Conservation (phyloP, 2,329 filamentous ascomycete genomes). For the Colletotrichum sp. region DNA sequence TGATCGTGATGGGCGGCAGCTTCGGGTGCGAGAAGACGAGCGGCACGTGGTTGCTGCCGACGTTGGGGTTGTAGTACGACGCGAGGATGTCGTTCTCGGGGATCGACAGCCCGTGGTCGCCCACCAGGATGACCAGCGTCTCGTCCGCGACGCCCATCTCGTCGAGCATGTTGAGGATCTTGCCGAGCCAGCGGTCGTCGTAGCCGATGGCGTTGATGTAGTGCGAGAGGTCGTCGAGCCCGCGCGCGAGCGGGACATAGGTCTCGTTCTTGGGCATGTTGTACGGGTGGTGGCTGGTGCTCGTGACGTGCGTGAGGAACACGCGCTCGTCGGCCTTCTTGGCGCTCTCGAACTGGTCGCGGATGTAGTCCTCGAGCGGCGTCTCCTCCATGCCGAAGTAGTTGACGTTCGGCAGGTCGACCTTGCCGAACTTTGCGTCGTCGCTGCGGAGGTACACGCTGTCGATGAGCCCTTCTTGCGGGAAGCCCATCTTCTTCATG, state of each 20-base stretch:
- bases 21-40: constrained; percentile 47
- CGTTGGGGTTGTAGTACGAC: constrained; percentile 47
- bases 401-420: constrained; percentile 29
- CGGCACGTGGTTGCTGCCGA: constrained; percentile 47
- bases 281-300: constrained; percentile 41
- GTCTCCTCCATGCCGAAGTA: constrained; percentile 49
- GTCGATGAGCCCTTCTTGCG: constrained; percentile 2
- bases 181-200: constrained; percentile 41
- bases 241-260: constrained; percentile 1
- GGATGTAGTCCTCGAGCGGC: constrained; percentile 39
- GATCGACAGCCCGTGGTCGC: constrained; percentile 48
- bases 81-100: constrained; percentile 41
- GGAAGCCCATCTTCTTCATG: constrained; percentile 25
- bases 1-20: constrained; percentile 43
- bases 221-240: constrained; percentile 33
- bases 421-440: not conserved
- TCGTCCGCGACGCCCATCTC: constrained; percentile 46
- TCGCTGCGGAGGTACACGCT: not conserved
- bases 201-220: constrained; percentile 47
- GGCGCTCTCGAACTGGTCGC: constrained; percentile 21
- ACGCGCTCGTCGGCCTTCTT: constrained; percentile 32
- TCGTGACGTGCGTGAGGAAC: constrained; percentile 40
- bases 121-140: constrained; percentile 50
- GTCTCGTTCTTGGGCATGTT: not conserved
- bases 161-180: constrained; percentile 43